phyloP scores from a whole-genome alignment of 768 basidiomycete genomes.

The Rickenella mellea region DNA sequence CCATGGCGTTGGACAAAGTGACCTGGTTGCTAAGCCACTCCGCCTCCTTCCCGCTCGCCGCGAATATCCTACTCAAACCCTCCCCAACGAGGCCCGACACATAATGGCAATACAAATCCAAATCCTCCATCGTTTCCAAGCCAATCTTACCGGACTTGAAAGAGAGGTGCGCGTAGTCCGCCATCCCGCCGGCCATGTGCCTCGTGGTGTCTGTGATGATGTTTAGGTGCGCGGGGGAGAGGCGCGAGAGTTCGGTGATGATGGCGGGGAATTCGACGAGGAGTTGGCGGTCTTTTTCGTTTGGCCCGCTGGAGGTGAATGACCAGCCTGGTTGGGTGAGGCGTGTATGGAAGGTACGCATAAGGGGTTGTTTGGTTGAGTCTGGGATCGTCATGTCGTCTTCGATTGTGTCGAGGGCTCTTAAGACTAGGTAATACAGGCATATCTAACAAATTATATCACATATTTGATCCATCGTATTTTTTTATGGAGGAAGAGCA shows the following conservation, averaged over 20 bases:
- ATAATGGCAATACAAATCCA: constrained; percentile 97
- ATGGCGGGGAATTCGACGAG: constrained; percentile 77
- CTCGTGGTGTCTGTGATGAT: constrained; percentile 75
- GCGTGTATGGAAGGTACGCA: constrained; percentile 74
- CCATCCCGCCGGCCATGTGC: constrained; percentile 95
- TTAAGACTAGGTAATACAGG: constrained; percentile 88
- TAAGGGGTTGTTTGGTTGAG: constrained; percentile 73
- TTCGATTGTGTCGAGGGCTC: constrained; percentile 94
- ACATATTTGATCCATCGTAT: constrained; percentile 11
- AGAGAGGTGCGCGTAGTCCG: constrained; percentile 83
- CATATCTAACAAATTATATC: constrained; percentile 51
- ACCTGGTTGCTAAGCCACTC: constrained; percentile 69
- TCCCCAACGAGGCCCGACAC: constrained; percentile 97
- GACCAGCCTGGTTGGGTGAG: constrained; percentile 80
- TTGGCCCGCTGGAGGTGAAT: constrained; percentile 70
- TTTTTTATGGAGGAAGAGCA: constrained; percentile 1
- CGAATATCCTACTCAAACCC: constrained; percentile 82
- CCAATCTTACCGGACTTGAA: constrained; percentile 61
- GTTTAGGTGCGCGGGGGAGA: constrained; percentile 62
- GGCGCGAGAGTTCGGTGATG: constrained; percentile 66
- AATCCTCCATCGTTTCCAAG: constrained; percentile 71
- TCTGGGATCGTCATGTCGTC: constrained; percentile 97
- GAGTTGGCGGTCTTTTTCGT: constrained; percentile 82
- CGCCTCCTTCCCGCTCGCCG: constrained; percentile 76
- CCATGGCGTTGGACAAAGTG: constrained; percentile 88